These are phyloP conservation scores for Isochrysis galbana DNA, from an alignment of 78 protist species.

Conservation along the genomic window DNA sequence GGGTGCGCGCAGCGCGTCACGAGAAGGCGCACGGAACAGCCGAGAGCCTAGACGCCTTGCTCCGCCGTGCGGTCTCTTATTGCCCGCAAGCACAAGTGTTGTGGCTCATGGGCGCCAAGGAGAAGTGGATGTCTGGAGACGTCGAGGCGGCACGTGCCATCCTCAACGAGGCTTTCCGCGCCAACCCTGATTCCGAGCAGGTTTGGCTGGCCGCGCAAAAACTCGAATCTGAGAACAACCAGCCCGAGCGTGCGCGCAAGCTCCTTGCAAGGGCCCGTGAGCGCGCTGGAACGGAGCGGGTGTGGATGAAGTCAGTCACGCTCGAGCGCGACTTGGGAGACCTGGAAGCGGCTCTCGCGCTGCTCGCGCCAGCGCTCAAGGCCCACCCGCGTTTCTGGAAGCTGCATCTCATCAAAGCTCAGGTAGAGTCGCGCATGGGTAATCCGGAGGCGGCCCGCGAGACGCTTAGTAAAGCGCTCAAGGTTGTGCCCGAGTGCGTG, in stretches of 20 bases:
- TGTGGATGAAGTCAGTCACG: slow-evolving; percentile 89
- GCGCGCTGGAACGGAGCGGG: slow-evolving; percentile 68
- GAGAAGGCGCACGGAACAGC: slow-evolving; percentile 69
- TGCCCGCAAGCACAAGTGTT: slow-evolving; percentile 89
- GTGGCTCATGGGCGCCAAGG: slow-evolving; percentile 95
- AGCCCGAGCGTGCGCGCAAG: slow-evolving; percentile 38
- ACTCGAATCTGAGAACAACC: slow-evolving; percentile 83
- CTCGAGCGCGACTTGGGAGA: slow-evolving; percentile 77
- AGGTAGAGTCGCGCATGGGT: slow-evolving; percentile 26
- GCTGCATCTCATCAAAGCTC: slow-evolving; percentile 88
- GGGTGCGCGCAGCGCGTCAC: slow-evolving; percentile 80
- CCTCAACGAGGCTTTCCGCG: slow-evolving; percentile 78
- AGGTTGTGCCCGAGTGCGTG: slow-evolving; percentile 41
- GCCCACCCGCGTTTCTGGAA: slow-evolving; percentile 69
- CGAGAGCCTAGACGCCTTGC: slow-evolving; percentile 62
- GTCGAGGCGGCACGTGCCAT: slow-evolving; percentile 67
- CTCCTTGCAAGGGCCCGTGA: slow-evolving; percentile 72
- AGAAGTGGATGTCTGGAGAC: slow-evolving; percentile 53
- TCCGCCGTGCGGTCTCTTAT: slow-evolving; percentile 71
- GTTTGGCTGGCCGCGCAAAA: slow-evolving; percentile 94
- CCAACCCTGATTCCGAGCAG: slow-evolving; percentile 78
- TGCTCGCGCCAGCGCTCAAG: slow-evolving; percentile 43
- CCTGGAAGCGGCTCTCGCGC: slow-evolving; percentile 29
- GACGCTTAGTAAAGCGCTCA: slow-evolving; percentile 13
- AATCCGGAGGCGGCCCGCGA: slow-evolving; percentile 61